phyloP scores from a whole-genome alignment of 2,329 filamentous ascomycete species.

The Verticillium zaregamsianum region DNA sequence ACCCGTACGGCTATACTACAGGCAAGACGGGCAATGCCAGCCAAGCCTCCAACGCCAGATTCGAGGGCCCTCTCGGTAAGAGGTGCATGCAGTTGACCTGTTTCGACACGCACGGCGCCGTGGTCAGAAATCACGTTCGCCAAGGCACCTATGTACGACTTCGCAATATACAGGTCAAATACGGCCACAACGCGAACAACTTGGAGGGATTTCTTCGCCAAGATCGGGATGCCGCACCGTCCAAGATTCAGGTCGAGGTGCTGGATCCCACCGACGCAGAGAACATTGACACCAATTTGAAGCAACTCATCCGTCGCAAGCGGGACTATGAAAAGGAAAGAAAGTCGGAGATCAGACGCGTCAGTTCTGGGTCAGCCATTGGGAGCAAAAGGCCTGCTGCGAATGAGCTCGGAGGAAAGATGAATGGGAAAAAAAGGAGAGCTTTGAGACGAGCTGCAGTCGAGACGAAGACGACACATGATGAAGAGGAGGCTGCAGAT shows the following conservation, averaged over 20 bases:
- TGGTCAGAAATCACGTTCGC: constrained; percentile 51
- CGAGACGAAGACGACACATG: constrained; percentile 4
- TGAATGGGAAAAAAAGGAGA: constrained; percentile 20
- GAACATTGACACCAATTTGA: constrained; percentile 41
- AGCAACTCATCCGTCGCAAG: constrained; percentile 59
- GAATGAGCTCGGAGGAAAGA: constrained; percentile 7
- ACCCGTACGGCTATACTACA: constrained; percentile 50
- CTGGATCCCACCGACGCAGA: constrained; percentile 39
- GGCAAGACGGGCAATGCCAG: constrained; percentile 15
- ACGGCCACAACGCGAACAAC: constrained; percentile 42
- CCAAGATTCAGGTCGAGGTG: constrained; percentile 54
- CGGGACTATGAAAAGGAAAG: constrained; percentile 56
- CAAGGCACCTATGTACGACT: constrained; percentile 61
- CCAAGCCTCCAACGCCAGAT: constrained; percentile 30
- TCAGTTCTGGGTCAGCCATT: constrained; percentile 15
- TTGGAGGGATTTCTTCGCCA: constrained; percentile 71
- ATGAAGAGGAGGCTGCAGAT: constrained; percentile 19
- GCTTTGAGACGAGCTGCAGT: neutral
- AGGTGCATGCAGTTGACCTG: constrained; percentile 67
- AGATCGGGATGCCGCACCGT: constrained; percentile 40
- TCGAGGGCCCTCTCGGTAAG: constrained; percentile 72
- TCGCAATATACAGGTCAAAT: constrained; percentile 68
- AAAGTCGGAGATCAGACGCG: constrained; percentile 32
- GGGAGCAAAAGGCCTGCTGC: constrained; percentile 14
- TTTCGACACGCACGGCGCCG: constrained; percentile 62